These are phyloP conservation scores for Sporothrix pallida DNA, from an alignment of 2,329 filamentous ascomycete genomes.

Conservation along the genomic window DNA sequence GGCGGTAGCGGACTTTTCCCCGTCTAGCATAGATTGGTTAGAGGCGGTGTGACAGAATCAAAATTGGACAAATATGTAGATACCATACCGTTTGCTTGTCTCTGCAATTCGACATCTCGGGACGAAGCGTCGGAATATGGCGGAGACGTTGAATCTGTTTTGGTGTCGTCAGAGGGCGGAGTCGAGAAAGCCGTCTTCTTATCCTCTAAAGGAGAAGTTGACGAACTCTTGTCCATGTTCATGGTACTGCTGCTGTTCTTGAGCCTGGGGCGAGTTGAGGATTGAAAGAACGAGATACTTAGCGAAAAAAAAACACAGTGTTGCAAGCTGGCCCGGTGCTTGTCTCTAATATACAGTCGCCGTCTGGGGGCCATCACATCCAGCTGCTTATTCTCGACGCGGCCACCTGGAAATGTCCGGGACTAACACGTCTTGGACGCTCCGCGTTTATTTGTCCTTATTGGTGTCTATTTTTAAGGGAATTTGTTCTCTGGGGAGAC, in stretches of 20 bases:
- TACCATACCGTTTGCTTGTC: background rate
- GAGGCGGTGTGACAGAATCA: background rate
- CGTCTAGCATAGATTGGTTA: constrained; percentile 6
- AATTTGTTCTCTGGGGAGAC: background rate
- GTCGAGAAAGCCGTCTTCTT: background rate
- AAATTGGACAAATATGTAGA: background rate
- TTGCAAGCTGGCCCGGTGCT: background rate
- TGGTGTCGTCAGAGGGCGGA: constrained; percentile 4
- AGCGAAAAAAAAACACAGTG: background rate
- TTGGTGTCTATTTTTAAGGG: background rate
- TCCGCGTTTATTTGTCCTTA: background rate
- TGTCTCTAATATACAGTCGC: background rate
- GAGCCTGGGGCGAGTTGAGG: background rate
- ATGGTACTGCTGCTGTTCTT: background rate
- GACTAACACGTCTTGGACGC: background rate
- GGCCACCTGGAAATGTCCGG: background rate
- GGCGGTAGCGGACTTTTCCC: background rate
- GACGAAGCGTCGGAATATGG: background rate
- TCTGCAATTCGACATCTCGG: background rate
- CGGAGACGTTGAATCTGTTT: constrained; percentile 2
- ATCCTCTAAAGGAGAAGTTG: background rate
- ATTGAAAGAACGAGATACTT: background rate
- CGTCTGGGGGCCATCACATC: background rate
- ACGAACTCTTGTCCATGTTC: background rate
- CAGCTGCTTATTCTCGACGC: background rate